Conservation (phyloP, 2,329 filamentous ascomycete species). For the Xylaria sp. region DNA sequence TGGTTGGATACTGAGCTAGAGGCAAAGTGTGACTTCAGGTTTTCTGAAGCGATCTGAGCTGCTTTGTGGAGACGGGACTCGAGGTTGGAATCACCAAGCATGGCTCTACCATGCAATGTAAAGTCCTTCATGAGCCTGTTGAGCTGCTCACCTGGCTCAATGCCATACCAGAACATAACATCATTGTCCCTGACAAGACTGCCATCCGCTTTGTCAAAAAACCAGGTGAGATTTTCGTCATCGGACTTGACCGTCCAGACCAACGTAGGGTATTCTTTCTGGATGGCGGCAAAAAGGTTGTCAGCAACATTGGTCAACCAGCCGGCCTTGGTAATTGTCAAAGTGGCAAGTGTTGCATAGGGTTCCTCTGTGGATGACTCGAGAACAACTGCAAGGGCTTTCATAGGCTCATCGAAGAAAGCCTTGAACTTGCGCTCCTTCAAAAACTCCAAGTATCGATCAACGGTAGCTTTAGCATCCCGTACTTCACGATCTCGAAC, state of each 20-base stretch:
- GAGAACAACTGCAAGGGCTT: slow-evolving; percentile 88
- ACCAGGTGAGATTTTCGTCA: slow-evolving; percentile 97
- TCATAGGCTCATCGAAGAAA: slow-evolving; percentile 94
- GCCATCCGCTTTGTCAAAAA: slow-evolving; percentile 96
- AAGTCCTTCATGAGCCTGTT: slow-evolving; percentile 87
- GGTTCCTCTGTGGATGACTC: slow-evolving; percentile 73
- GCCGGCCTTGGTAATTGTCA: slow-evolving; percentile 92
- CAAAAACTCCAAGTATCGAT: slow-evolving; percentile 85
- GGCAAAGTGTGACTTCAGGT: slow-evolving; percentile 54
- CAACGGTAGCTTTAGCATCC: slow-evolving; percentile 84
- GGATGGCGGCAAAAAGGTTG: slow-evolving; percentile 92
- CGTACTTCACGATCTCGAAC: slow-evolving; percentile 83
- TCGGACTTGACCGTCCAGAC: slow-evolving; percentile 97
- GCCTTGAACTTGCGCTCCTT: slow-evolving; percentile 84
- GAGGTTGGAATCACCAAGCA: slow-evolving; percentile 90
- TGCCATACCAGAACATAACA: slow-evolving; percentile 96
- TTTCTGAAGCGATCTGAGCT: slow-evolving; percentile 73
- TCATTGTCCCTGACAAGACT: slow-evolving; percentile 86
- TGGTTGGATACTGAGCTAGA: slow-evolving; percentile 61
- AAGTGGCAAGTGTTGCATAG: slow-evolving; percentile 85
- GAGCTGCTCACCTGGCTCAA: slow-evolving; percentile 83
- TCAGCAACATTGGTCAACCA: slow-evolving; percentile 96
- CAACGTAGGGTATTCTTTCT: slow-evolving; percentile 90
- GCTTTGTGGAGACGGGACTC: slow-evolving; percentile 85
- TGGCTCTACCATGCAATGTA: slow-evolving; percentile 80